Evolutionary conservation across 2,329 filamentous ascomycete species (phyloP), one percentile per base, ranked within the genome.

Genomic region (Juglanconis oblonga): DNA sequence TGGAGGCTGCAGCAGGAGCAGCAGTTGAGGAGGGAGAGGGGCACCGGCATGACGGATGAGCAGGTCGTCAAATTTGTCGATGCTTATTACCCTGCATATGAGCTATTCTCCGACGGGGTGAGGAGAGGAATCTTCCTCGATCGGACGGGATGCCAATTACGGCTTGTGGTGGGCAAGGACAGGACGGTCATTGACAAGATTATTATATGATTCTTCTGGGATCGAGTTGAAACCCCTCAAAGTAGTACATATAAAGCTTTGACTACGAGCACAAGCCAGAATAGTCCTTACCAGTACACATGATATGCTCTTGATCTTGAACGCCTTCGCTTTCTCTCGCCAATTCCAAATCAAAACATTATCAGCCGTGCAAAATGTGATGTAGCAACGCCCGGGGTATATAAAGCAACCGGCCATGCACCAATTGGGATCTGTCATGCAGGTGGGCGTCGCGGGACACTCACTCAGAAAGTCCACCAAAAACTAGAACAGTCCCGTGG

Each of bases 1-100:
- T 97, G 93, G 93, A 85, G 92, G 13, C 77, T 87, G 66, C 81
- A 97, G 75, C 91, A 96, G 74, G 92, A 97, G 74, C 82, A 83
- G 52, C 83, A 83, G 61, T 78, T 97, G 67, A 83, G 89, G 31
- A 77, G 77, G 7, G 75, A 80, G 29, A 89, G 83, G 65, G 91
- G 90, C 8, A 82, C 80, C 0, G 92, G 91, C 35, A 97, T 97
- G 93, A 89, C 85, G 1, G 87, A 91, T 66, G 88, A 91, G 58
- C 84, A 94, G 71, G 91, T 97, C 48, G 79, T 85, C 59, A 79
- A 81, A 51, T 97, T 97, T 72, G 90, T 86, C 35, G 82, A 86
- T 63, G 82, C 79, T 1, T 86, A 91, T 72, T 90, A 87, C 67
- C 88, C 88, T 4, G 87, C 86, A 1, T 91, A 91, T 67, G 88